Conservation (phyloP, 805 yeast genomes). For the Candida adriatica region DNA sequence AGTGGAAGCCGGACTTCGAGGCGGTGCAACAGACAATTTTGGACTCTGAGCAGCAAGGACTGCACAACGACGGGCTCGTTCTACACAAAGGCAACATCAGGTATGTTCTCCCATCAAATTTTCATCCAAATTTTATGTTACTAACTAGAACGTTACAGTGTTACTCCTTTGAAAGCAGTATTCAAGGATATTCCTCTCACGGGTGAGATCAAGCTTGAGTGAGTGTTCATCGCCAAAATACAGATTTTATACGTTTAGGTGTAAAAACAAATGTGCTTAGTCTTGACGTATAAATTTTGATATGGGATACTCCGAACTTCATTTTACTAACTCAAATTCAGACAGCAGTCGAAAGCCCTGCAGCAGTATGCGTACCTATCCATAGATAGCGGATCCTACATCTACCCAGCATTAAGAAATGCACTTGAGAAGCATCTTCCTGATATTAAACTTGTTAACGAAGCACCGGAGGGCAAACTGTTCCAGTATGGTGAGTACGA, state of each 20-base stretch:
- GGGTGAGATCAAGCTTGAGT: constrained; percentile 51
- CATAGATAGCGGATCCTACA: constrained; percentile 31
- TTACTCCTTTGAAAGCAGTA: constrained; percentile 67
- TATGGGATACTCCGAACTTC: too few species aligned
- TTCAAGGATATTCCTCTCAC: constrained; percentile 48
- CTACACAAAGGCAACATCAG: constrained; percentile 21
- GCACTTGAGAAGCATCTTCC: constrained; percentile 30
- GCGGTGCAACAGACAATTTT: constrained; percentile 50
- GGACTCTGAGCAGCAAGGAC: constrained; percentile 25
- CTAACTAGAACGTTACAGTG: too few species aligned
- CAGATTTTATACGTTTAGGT: constrained; percentile 45
- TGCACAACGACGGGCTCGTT: constrained; percentile 27
- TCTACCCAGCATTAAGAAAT: constrained; percentile 31
- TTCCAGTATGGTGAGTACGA: constrained; percentile 91
- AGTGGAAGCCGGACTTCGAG: constrained; percentile 82
- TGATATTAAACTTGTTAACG: constrained; percentile 21
- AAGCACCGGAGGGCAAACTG: constrained; percentile 25
- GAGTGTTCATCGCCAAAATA: constrained; percentile 54
- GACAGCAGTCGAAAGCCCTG: too few species aligned
- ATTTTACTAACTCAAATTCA: too few species aligned
- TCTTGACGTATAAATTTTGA: constrained; percentile 6
- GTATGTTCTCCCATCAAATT: constrained; percentile 17
- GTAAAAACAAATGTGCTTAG: constrained; percentile 44
- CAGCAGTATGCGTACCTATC: constrained; percentile 23
- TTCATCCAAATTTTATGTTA: too few species aligned